Conservation (phyloP, 345 rosid species). For the Boechera divaricarpa region DNA sequence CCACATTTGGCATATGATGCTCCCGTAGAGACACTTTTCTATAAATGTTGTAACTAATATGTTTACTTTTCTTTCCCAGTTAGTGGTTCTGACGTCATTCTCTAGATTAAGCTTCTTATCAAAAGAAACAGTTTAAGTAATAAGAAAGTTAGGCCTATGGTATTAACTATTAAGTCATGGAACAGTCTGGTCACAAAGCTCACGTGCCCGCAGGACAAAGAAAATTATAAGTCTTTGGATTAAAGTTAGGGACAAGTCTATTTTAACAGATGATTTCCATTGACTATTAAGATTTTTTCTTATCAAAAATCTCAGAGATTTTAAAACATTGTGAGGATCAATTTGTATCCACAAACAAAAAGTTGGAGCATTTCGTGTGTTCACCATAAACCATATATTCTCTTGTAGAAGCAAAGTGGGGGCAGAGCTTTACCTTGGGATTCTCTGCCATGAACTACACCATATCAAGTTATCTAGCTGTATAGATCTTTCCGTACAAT, state of each 20-base stretch:
- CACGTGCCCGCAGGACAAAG: neutral
- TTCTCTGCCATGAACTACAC: slow-evolving; percentile 37
- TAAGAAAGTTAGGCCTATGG: neutral
- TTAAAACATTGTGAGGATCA: slow-evolving; percentile 10
- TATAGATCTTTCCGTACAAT: slow-evolving; percentile 46
- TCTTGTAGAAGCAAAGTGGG: neutral
- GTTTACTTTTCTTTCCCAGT: slow-evolving; percentile 40
- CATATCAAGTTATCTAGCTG: slow-evolving; percentile 50
- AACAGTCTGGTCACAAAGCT: slow-evolving; percentile 30
- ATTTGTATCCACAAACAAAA: slow-evolving; percentile 30
- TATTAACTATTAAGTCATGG: slow-evolving; percentile 18
- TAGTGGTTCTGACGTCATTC: slow-evolving; percentile 32
- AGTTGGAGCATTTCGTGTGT: slow-evolving; percentile 35
- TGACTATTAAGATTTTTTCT: slow-evolving; percentile 26
- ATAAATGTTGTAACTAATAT: slow-evolving; percentile 38
- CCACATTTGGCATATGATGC: slow-evolving; percentile 47
- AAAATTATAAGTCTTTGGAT: slow-evolving; percentile 13
- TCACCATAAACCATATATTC: slow-evolving; percentile 37
- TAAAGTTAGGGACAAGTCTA: slow-evolving; percentile 28
- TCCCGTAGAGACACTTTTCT: slow-evolving; percentile 28
- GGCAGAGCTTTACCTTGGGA: slow-evolving; percentile 27
- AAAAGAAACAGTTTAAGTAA: slow-evolving; percentile 30
- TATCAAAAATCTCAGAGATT: neutral
- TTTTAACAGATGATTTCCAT: slow-evolving; percentile 4
- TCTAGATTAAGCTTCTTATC: slow-evolving; percentile 29